These are phyloP conservation scores for Amaranthus tricolor DNA, from an alignment of 179 eudicot genomes.

Conservation along the genomic window DNA sequence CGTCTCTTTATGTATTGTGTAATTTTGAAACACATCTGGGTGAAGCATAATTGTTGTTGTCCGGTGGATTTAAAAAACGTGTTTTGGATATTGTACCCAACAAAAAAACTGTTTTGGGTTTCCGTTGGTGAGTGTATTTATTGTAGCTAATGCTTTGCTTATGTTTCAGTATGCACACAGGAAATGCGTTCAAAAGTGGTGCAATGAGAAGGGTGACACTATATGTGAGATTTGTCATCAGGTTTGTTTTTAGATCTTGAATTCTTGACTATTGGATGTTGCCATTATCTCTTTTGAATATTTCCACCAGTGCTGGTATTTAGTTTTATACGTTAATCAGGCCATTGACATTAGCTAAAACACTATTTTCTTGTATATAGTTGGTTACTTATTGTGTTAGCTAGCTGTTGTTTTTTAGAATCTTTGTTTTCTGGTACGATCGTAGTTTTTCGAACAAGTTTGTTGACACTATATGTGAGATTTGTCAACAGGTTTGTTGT, in stretches of 20 bases:
- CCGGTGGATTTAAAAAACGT: background rate
- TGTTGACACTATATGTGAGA: constrained; percentile 71
- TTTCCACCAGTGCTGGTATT: background rate
- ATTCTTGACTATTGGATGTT: constrained; percentile 9
- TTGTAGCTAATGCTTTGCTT: constrained; percentile 16
- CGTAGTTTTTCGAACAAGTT: background rate
- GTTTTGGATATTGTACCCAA: no score
- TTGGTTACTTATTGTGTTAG: background rate
- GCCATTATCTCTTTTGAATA: background rate
- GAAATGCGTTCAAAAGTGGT: constrained; percentile 77
- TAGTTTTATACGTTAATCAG: background rate
- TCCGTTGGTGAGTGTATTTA: background rate
- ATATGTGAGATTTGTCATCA: constrained; percentile 79
- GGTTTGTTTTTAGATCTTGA: constrained; percentile 33
- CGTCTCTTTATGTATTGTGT: background rate
- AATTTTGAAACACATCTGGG: background rate
- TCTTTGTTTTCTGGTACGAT: background rate
- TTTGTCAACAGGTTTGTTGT: constrained; percentile 66
- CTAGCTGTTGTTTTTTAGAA: background rate
- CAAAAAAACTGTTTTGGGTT: no score
- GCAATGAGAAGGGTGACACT: constrained; percentile 72
- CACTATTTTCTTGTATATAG: background rate
- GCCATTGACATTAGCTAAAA: background rate
- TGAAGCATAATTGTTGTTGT: background rate
- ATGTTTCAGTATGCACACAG: constrained; percentile 70